phyloP scores from a whole-genome alignment of 345 rosid genomes.

The Atalantia buxifolia region DNA sequence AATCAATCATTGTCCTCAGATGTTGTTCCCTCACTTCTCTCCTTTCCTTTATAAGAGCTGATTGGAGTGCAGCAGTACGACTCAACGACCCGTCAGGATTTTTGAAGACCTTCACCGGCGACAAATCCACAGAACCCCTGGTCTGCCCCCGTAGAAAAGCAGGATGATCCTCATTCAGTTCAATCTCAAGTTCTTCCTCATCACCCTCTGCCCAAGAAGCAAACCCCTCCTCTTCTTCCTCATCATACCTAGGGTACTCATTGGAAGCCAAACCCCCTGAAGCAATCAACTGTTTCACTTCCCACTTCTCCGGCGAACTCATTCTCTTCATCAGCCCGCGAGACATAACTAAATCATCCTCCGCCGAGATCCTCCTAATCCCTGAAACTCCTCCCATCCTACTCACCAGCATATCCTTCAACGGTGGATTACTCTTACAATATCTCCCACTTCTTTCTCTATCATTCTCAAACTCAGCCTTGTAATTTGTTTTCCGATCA shows the following conservation, averaged over 20 bases:
- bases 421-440: slow-evolving; percentile 49
- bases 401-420: slow-evolving; percentile 49
- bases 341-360: slow-evolving; percentile 42
- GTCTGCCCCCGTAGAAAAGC: slow-evolving; percentile 84
- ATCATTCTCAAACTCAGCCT: slow-evolving; percentile 57
- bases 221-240: slow-evolving; percentile 70
- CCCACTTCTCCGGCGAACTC: slow-evolving; percentile 89
- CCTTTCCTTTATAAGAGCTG: slow-evolving; percentile 80
- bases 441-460: slow-evolving; percentile 8
- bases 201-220: slow-evolving; percentile 71
- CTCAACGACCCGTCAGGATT: slow-evolving; percentile 91
- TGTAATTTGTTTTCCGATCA: slow-evolving; percentile 44
- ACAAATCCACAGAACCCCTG: slow-evolving; percentile 65
- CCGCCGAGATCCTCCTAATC: slow-evolving; percentile 59
- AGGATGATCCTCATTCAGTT: slow-evolving; percentile 85
- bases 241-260: slow-evolving; percentile 77
- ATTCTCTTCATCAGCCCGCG: slow-evolving; percentile 76
- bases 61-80: slow-evolving; percentile 91
- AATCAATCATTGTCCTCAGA: slow-evolving; percentile 87
- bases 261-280: slow-evolving; percentile 60
- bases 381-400: slow-evolving; percentile 79
- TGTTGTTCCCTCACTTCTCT: slow-evolving; percentile 82
- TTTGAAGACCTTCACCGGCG: slow-evolving; percentile 88
- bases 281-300: slow-evolving; percentile 83
- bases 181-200: slow-evolving; percentile 92